Evolutionary conservation across 345 rosid species (phyloP).

Genomic region (Rhizophora apiculata): DNA sequence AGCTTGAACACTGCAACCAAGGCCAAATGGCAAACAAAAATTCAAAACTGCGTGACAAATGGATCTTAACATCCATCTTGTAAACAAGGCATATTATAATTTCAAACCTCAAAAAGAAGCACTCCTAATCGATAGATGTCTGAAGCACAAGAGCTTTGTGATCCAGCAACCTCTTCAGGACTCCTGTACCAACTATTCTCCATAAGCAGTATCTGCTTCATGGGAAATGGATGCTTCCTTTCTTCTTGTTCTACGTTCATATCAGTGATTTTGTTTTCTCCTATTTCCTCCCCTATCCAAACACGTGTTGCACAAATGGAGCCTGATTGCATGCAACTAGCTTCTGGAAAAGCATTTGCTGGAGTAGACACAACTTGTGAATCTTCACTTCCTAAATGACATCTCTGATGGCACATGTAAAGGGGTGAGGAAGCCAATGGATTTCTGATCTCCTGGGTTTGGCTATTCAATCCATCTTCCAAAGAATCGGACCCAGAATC

Average conservation of each 20-base stretch:
- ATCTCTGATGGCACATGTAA: constrained; percentile 35
- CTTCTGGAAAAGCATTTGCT: constrained; percentile 48
- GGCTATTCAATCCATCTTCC: constrained; percentile 64
- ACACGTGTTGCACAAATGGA: constrained; percentile 36
- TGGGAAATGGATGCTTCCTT: constrained; percentile 62
- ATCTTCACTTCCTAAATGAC: constrained; percentile 40
- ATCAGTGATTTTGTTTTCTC: constrained; percentile 39
- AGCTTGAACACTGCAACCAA: constrained; percentile 8
- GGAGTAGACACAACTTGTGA: constrained; percentile 26
- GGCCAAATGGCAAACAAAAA: not conserved
- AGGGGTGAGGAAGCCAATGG: constrained; percentile 38
- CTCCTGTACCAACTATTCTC: constrained; percentile 84
- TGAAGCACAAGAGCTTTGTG: constrained; percentile 67
- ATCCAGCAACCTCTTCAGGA: constrained; percentile 73
- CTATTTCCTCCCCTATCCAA: constrained; percentile 32
- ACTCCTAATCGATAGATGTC: constrained; percentile 86
- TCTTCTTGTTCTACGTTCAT: constrained; percentile 43
- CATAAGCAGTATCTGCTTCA: constrained; percentile 80
- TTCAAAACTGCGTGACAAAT: not conserved
- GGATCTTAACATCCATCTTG: not conserved
- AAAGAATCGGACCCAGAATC: constrained; percentile 89
- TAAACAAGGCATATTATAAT: not conserved
- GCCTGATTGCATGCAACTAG: constrained; percentile 58
- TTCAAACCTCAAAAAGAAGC: constrained; percentile 84
- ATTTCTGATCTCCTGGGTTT: constrained; percentile 38